Evolutionary conservation across 139 green algal species (phyloP), one percentile per base, ranked within the genome.

Genomic region (Chlorella sp.): DNA sequence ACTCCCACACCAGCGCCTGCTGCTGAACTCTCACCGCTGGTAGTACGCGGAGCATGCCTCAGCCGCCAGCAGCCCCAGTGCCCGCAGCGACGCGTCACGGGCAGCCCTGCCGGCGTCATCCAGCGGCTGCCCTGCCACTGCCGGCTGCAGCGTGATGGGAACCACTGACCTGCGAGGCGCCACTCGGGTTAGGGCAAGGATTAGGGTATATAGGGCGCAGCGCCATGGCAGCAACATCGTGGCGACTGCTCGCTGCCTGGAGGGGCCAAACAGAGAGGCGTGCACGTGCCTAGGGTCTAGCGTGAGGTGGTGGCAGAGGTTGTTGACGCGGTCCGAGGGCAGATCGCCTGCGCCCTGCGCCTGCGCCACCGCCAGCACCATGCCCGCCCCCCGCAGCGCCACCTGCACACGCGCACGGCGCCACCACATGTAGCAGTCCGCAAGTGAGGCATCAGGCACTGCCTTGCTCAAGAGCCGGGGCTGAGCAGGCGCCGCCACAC

Each of bases 301-400:
- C 1, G 50, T 51, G 10, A 81, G 70, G 61, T 81, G 75, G 75
- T 81, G 70, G 5, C 70, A 67, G 35, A 81, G 29, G 23, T 50
- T 70, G 32, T 70, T 62, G 49, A 81, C 64, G 2, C 75, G 34
- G 51, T 81, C 75, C 3, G 64, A 29, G 1, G 70, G 75, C 26
- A 76, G 65, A 10, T 76, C 70, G 17, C 64, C 70, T 26, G 69
- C 51, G 34, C 67, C 49, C 22, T 24, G 23, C 30, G 32, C 69
- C 30, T 81, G 75, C 63, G 75, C 70, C 51, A 81, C 69, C 3
- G 50, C 75, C 50, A 81, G 33, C 35, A 81, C 49, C 51, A 81
- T 31, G 29, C 75, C 75, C 14, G 75, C 75, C 0, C 70, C 70
- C 1, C 70, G 42, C 10, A 17, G 42, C 10, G 42, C 17, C 42